A percentile compares a stretch with the other conserved stretches of the same genome.
phyloP scores from a whole-genome alignment of 2,329 filamentous ascomycete species.

The Capronia americana region DNA sequence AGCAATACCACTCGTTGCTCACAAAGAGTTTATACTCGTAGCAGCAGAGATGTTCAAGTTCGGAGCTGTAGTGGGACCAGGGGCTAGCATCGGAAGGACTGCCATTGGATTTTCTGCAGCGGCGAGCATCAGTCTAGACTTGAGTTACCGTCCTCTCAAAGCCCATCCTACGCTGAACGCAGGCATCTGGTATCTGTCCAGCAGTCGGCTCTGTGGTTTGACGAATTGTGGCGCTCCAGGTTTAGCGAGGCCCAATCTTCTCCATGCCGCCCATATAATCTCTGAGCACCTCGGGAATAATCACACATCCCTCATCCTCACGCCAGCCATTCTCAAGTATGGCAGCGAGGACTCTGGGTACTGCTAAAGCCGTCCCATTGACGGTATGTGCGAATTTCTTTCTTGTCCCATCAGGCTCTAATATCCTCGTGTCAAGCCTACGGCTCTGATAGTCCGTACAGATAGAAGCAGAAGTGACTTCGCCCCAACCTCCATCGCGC shows the following conservation, averaged over 20 bases:
- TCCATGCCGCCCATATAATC: slow-evolving; percentile 83
- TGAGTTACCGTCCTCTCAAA: neutral
- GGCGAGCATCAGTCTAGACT: neutral
- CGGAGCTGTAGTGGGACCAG: neutral
- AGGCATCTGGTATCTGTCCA: neutral
- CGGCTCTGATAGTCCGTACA: slow-evolving; percentile 95
- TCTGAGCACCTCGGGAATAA: slow-evolving; percentile 77
- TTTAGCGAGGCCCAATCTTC: slow-evolving; percentile 59
- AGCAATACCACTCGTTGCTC: neutral
- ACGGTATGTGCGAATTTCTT: slow-evolving; percentile 83
- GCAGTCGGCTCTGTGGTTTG: neutral
- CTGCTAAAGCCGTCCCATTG: slow-evolving; percentile 91
- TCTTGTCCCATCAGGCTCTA: slow-evolving; percentile 57
- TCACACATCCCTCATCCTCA: slow-evolving; percentile 72
- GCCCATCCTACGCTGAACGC: neutral
- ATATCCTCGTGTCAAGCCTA: slow-evolving; percentile 76
- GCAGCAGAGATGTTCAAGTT: neutral
- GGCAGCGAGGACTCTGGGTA: slow-evolving; percentile 86
- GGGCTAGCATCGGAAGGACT: neutral
- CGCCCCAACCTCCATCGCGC: slow-evolving; percentile 79
- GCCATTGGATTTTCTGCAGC: neutral
- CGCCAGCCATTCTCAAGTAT: slow-evolving; percentile 84
- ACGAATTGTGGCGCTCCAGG: neutral
- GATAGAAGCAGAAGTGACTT: slow-evolving; percentile 87
- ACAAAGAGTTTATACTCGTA: neutral